A percentile compares a stretch with the other conserved stretches of the same genome.
phyloP scores from a whole-genome alignment of 192 early-diverging fungal genomes.

The Coemansia sp. region DNA sequence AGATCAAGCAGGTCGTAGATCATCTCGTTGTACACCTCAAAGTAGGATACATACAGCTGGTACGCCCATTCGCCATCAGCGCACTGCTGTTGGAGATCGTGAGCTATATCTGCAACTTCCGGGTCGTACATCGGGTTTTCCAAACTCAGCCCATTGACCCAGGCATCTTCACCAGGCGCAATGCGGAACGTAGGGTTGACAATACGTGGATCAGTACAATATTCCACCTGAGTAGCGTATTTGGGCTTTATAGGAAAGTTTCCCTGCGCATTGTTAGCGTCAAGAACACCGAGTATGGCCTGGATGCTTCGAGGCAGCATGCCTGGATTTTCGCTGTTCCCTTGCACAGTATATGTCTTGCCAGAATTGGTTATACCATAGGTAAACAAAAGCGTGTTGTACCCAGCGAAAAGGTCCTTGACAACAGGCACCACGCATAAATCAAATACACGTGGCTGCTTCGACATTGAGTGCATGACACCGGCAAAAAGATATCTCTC shows the following conservation, averaged over 20 bases:
- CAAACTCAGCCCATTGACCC: conserved; percentile 23
- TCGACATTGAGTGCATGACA: conserved; percentile 54
- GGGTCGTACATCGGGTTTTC: conserved; percentile 1
- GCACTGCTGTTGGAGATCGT: conserved; percentile 20
- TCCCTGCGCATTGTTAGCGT: conserved; percentile 35
- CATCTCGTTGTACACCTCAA: conserved; percentile 88
- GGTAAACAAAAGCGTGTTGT: conserved; percentile 67
- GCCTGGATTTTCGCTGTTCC: conserved; percentile 52
- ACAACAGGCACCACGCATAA: conserved; percentile 62
- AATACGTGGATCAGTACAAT: conserved; percentile 44
- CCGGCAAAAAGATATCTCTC: conserved; percentile 62
- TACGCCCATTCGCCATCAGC: conserved; percentile 63
- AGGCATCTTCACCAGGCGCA: conserved; percentile 49
- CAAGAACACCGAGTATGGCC: conserved; percentile 61
- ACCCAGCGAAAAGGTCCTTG: conserved; percentile 57
- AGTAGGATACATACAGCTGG: conserved; percentile 83
- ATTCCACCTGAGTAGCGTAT: conserved; percentile 49
- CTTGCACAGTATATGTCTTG: conserved; percentile 71
- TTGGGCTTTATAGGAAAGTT: conserved; percentile 32
- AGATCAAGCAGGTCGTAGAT: conserved; percentile 82
- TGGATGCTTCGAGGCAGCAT: conserved; percentile 63
- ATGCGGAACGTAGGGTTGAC: conserved; percentile 29
- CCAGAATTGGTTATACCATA: conserved; percentile 75
- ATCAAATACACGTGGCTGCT: conserved; percentile 62
- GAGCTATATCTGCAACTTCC: conserved; percentile 16